These are phyloP conservation scores for Tetradesmus lagerheimii DNA, from an alignment of 139 green algal species.

Conservation along the genomic window DNA sequence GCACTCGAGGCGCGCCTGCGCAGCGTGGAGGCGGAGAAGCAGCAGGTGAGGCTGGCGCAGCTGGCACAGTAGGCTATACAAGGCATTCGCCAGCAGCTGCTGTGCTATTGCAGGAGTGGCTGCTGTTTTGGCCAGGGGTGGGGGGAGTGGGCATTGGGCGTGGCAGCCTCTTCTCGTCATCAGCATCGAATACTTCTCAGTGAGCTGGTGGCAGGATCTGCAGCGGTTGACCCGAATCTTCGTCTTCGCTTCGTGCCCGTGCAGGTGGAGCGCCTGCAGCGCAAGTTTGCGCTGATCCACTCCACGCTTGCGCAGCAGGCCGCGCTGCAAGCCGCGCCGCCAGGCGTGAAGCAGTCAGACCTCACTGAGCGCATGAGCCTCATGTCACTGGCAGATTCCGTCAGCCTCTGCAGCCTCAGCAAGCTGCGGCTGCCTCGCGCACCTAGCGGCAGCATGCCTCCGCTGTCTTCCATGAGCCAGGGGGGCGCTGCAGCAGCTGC, in stretches of 20 bases:
- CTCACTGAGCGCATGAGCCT: constrained; percentile 34
- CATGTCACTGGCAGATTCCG: constrained; percentile 42
- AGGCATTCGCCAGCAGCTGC: too few relatives aligned
- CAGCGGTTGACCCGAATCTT: too few relatives aligned
- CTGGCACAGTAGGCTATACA: too few relatives aligned
- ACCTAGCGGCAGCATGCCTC: background rate
- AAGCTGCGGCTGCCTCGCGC: constrained; percentile 28
- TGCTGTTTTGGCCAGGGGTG: too few relatives aligned
- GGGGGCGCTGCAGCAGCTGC: background rate
- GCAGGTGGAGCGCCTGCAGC: constrained; percentile 90
- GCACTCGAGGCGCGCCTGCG: constrained; percentile 75
- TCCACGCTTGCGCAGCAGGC: constrained; percentile 72
- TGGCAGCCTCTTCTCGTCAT: too few relatives aligned
- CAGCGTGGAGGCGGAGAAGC: constrained; percentile 65
- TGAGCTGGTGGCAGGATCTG: too few relatives aligned
- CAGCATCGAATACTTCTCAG: too few relatives aligned
- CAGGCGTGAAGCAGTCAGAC: constrained; percentile 27
- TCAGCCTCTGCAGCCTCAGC: constrained; percentile 23
- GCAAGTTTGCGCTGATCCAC: constrained; percentile 93
- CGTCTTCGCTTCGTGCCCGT: constrained; percentile 32
- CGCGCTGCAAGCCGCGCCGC: constrained; percentile 24
- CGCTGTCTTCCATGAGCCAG: background rate
- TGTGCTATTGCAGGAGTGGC: too few relatives aligned
- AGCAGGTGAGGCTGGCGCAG: constrained; percentile 39
- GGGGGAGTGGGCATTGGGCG: too few relatives aligned